Evolutionary conservation across 2,329 filamentous ascomycete species (phyloP).

Genomic region (Lomentospora prolificans): DNA sequence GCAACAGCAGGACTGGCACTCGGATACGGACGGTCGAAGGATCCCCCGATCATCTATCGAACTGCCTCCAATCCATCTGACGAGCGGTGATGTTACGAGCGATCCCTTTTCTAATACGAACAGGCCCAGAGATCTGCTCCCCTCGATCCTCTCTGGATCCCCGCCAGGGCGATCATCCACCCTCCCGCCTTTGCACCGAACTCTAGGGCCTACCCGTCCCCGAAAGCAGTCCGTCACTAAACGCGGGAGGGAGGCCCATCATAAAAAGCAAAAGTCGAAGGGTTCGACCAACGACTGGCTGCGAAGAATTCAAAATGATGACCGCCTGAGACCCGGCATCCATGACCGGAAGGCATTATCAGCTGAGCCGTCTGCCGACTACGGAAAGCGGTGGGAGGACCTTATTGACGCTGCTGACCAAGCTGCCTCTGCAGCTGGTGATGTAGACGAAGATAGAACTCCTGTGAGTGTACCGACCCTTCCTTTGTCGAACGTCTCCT

Average conservation of each 20-base stretch:
- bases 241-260: slow-evolving; percentile 62
- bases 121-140: slow-evolving; percentile 64
- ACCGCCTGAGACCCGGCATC: slow-evolving; percentile 54
- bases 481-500: neutral
- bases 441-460: slow-evolving; percentile 81
- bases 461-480: slow-evolving; percentile 51
- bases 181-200: slow-evolving; percentile 70
- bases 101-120: slow-evolving; percentile 57
- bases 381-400: slow-evolving; percentile 92
- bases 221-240: slow-evolving; percentile 83
- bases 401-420: slow-evolving; percentile 75
- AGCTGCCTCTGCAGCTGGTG: slow-evolving; percentile 78
- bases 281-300: slow-evolving; percentile 60
- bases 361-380: slow-evolving; percentile 70
- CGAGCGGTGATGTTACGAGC: slow-evolving; percentile 55
- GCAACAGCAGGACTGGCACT: slow-evolving; percentile 53
- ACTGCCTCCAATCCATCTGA: slow-evolving; percentile 56
- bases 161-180: slow-evolving; percentile 83
- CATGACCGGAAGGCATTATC: slow-evolving; percentile 77
- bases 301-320: slow-evolving; percentile 47
- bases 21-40: slow-evolving; percentile 57
- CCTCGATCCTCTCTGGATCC: slow-evolving; percentile 72
- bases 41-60: slow-evolving; percentile 60
- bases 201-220: slow-evolving; percentile 60
- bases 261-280: slow-evolving; percentile 68